Base-by-base conservation (phyloP, 208 protist species). In the Leishmania martiniquensis region DNA sequence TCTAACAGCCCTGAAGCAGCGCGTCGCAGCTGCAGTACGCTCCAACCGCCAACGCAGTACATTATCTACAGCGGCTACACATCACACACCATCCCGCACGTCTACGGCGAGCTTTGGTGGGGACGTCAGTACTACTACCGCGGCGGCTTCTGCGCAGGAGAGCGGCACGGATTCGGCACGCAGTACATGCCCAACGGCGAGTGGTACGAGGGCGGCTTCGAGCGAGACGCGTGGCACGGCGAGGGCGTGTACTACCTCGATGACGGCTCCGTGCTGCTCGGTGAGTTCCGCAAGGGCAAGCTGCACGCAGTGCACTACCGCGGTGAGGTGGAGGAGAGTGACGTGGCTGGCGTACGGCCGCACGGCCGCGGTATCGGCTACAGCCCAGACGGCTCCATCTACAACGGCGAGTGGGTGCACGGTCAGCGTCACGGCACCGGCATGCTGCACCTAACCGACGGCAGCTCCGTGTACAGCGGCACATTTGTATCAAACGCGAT, bases 341-440 rank as follows among this genome's bases (percentile, higher is more conserved):
- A 69, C 54, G 44, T 39, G 54, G 44, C 1, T 51, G 80, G 80
- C 6, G 75, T 85, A 13, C 89, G 81, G 13, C 87, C 75, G 0
- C 93, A 97, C 67, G 93, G 92, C 13, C 82, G 89, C 20, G 93
- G 93, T 42, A 62, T 89, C 32, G 70, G 72, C 57, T 91, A 89
- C 76, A 75, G 82, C 42, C 20, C 77, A 4, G 78, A 85, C 71
- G 77, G 87, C 2, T 68, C 70, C 39, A 57, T 87, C 4, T 98
- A 98, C 84, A 96, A 98, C 71, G 95, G 95, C 3, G 87, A 98
- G 80, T 98, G 95, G 95, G 47, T 63, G 63, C 79, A 88, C n/a
- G 92, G 90, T 0, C 39, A 89, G 65, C 82, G 87, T 44, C 91
- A 97, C 69, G 95, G 95, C 59, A 95, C 83, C 0, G 95, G 95